A percentile compares a stretch with the other conserved stretches of the same genome.
phyloP scores from a whole-genome alignment of 2,329 filamentous ascomycete species.

The Pseudogymnoascus sp. region DNA sequence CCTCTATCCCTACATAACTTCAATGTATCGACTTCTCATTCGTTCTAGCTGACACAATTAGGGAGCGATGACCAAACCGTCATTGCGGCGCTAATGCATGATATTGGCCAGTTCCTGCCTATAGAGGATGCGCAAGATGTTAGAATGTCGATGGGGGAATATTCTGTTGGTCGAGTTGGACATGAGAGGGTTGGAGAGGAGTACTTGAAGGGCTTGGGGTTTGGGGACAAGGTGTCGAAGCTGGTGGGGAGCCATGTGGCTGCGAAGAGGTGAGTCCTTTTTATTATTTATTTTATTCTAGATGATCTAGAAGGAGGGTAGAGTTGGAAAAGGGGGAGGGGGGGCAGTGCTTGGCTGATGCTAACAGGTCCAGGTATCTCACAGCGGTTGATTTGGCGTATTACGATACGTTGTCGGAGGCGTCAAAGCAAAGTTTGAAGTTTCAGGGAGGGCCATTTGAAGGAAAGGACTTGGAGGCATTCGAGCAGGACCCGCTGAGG shows the following conservation, averaged over 20 bases:
- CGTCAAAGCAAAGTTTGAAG: constrained; percentile 30
- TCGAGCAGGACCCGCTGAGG: constrained; percentile 27
- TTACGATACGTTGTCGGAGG: constrained; percentile 29
- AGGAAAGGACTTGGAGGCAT: constrained; percentile 24
- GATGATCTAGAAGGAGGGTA: background rate
- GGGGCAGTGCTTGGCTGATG: background rate
- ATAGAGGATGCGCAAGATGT: constrained; percentile 24
- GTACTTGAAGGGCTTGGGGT: constrained; percentile 29
- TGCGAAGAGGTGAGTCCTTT: constrained; percentile 25
- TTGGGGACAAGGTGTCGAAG: constrained; percentile 29
- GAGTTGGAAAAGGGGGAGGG: background rate
- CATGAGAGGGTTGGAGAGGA: constrained; percentile 32
- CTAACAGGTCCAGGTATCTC: constrained; percentile 25
- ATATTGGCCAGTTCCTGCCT: constrained; percentile 35
- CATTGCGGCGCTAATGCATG: constrained; percentile 33
- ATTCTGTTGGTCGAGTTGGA: constrained; percentile 30
- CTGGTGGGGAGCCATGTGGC: constrained; percentile 33
- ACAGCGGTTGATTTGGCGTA: constrained; percentile 28
- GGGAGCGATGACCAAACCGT: constrained; percentile 25
- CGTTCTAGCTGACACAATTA: background rate
- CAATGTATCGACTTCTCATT: background rate
- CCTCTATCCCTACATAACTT: background rate
- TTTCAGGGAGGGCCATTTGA: constrained; percentile 32
- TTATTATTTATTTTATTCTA: background rate
- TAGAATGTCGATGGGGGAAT: constrained; percentile 19